phyloP scores from a whole-genome alignment of 2,329 filamentous ascomycete genomes.

The Rhexocercosporidium sp. region DNA sequence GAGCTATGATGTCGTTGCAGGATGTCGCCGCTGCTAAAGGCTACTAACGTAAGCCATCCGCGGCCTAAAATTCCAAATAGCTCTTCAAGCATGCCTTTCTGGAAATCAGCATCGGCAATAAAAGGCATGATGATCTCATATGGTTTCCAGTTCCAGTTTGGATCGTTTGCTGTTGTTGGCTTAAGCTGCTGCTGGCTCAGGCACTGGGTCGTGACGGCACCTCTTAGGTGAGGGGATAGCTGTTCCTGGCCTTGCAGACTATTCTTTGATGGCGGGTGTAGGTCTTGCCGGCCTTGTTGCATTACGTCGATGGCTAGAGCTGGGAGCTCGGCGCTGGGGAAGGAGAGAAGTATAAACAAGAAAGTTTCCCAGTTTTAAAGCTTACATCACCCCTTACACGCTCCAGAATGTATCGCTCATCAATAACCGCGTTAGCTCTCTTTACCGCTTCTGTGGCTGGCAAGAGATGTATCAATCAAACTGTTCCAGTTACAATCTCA shows the following conservation, averaged over 20 bases:
- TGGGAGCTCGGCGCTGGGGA: background rate
- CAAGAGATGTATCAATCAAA: constrained; percentile 54
- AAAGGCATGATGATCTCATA: background rate
- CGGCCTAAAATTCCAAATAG: constrained; percentile 19
- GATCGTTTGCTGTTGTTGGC: background rate
- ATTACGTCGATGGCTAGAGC: background rate
- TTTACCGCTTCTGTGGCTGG: constrained; percentile 29
- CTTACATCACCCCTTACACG: background rate
- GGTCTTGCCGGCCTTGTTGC: background rate
- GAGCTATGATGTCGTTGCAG: constrained; percentile 2
- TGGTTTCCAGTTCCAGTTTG: background rate
- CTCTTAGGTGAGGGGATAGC: background rate
- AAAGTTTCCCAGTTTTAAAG: background rate
- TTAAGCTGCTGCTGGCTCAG: background rate
- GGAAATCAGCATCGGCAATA: background rate
- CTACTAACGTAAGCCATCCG: constrained; percentile 11
- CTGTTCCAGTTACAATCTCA: constrained; percentile 59
- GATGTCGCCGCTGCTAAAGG: background rate
- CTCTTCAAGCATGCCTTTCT: background rate
- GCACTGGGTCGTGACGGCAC: constrained; percentile 4
- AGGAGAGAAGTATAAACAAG: background rate
- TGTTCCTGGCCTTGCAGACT: background rate
- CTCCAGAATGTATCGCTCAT: constrained; percentile 22
- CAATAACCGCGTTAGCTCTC: constrained; percentile 18
- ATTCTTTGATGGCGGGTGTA: background rate